These are phyloP conservation scores for Verruconis gallopava DNA, from an alignment of 2,329 filamentous ascomycete genomes.

Conservation along the genomic window DNA sequence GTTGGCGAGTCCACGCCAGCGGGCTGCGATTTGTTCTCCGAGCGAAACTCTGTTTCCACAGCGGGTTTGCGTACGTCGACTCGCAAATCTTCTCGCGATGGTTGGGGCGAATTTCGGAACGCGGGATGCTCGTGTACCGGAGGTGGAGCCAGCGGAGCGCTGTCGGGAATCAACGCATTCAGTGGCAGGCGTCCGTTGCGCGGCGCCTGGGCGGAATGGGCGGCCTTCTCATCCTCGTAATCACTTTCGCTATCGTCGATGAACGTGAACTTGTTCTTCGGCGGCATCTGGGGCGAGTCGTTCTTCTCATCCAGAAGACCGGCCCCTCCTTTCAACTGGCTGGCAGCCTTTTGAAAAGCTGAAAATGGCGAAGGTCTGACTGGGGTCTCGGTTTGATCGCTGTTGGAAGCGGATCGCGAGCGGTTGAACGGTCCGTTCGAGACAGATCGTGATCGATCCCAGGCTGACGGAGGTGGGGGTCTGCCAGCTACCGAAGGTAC, in stretches of 20 bases:
- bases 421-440: slow-evolving; percentile 9
- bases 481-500: neutral
- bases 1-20: neutral
- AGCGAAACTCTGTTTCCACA: neutral
- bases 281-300: slow-evolving; percentile 21
- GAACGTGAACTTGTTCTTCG: slow-evolving; percentile 19
- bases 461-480: neutral
- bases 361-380: slow-evolving; percentile 25
- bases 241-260: slow-evolving; percentile 26
- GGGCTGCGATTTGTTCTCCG: neutral
- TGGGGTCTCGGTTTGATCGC: slow-evolving; percentile 6
- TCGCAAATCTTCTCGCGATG: neutral
- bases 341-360: slow-evolving; percentile 33
- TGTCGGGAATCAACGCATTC: neutral
- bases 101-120: slow-evolving; percentile 2
- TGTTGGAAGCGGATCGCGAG: slow-evolving; percentile 20
- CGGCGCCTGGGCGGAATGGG: neutral
- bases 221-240: slow-evolving; percentile 22
- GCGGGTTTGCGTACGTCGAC: neutral
- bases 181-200: neutral
- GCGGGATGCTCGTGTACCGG: slow-evolving; percentile 1
- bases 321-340: slow-evolving; percentile 21
- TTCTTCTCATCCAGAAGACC: neutral
- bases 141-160: neutral
- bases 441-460: neutral